phyloP scores from a whole-genome alignment of 805 yeast genomes.

The Zygoascus tannicola region DNA sequence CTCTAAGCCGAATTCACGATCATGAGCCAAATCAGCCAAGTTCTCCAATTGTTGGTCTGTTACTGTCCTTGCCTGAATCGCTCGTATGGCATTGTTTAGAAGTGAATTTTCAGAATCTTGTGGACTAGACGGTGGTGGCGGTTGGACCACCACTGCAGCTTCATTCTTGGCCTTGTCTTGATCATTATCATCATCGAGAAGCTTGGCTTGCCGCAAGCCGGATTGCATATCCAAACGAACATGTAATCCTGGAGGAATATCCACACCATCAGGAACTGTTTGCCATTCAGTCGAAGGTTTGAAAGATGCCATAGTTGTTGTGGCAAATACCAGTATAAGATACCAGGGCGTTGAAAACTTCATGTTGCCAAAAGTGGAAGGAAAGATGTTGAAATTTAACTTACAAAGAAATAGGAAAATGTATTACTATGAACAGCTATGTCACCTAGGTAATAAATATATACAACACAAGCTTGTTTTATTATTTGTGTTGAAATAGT shows the following conservation, averaged over 20 bases:
- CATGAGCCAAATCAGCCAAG: conserved; percentile 50
- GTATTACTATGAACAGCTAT: not conserved
- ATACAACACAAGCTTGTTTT: not conserved
- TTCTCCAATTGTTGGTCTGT: conserved; percentile 30
- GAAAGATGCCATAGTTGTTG: conserved; percentile 34
- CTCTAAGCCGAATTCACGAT: conserved; percentile 46
- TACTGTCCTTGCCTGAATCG: conserved; percentile 9
- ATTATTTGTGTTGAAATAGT: not conserved
- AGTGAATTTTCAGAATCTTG: conserved; percentile 1
- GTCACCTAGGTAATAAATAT: too few species aligned
- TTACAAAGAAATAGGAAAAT: too few species aligned
- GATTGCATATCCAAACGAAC: conserved; percentile 69
- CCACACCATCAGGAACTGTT: conserved; percentile 57
- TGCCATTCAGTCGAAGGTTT: conserved; percentile 64
- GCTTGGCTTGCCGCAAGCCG: conserved; percentile 58
- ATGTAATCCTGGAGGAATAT: conserved; percentile 72
- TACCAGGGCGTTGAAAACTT: not conserved
- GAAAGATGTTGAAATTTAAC: too few species aligned
- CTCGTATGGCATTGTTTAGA: not conserved
- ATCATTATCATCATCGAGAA: conserved; percentile 29
- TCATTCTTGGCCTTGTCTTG: conserved; percentile 6
- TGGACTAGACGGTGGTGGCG: not conserved
- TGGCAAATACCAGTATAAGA: not conserved
- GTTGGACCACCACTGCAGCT: conserved; percentile 3
- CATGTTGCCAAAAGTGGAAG: too few species aligned